Evolutionary conservation across 1,284 basidiomycete genomes (phyloP).

Genomic region (Irpex lacteus): DNA sequence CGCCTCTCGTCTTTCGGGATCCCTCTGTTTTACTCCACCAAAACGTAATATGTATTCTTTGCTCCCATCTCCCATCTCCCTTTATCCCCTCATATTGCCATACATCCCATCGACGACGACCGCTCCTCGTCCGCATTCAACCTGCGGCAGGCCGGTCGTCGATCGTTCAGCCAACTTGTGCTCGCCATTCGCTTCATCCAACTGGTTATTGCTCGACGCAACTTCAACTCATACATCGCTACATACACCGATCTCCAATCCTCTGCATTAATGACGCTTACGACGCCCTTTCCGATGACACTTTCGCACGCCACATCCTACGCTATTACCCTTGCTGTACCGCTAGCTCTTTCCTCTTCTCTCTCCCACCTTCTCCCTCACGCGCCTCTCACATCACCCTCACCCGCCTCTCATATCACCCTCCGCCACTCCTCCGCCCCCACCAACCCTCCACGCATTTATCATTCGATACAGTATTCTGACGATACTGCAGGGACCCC

Average conservation of each 20-base stretch:
- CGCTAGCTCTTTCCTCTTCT: neutral
- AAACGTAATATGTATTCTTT: conserved; percentile 10
- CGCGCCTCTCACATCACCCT: no score
- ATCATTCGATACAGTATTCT: neutral
- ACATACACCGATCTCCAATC: no score
- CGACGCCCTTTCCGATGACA: no score
- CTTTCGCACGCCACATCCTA: neutral
- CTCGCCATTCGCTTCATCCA: conserved; percentile 12
- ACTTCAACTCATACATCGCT: neutral
- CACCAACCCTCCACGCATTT: no score
- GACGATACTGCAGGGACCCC: neutral
- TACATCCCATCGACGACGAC: neutral
- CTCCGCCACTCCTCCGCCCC: no score
- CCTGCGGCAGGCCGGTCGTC: conserved; percentile 21
- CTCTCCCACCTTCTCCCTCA: neutral
- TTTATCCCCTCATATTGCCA: conserved; percentile 18
- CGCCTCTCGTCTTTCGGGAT: conserved; percentile 6
- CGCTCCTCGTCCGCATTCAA: conserved; percentile 19
- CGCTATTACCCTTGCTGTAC: neutral
- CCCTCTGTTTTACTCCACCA: conserved; percentile 4
- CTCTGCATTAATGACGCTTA: neutral
- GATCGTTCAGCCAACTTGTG: conserved; percentile 16
- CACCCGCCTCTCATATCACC: no score
- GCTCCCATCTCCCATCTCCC: conserved; percentile 8
- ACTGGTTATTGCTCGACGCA: neutral